phyloP scores from a whole-genome alignment of 148 eudicot species.

The Rhododendron ferrugineum region DNA sequence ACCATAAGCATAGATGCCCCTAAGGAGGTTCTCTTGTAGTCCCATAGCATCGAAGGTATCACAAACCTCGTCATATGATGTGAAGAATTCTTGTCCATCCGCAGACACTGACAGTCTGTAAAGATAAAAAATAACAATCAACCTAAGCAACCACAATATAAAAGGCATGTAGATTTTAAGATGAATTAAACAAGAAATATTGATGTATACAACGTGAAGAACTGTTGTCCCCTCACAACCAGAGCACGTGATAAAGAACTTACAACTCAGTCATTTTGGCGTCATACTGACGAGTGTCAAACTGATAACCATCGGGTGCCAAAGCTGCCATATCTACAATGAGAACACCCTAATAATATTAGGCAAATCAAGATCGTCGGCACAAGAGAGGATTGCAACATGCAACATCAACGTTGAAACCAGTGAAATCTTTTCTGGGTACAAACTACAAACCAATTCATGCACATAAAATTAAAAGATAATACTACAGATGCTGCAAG shows the following conservation, averaged over 20 bases:
- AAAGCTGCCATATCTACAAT: conserved; percentile 29
- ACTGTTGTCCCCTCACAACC: not conserved
- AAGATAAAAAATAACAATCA: not conserved
- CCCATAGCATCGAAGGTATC: conserved; percentile 42
- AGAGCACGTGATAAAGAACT: not conserved
- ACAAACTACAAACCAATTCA: not conserved
- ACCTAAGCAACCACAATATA: not conserved
- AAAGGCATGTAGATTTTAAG: not conserved
- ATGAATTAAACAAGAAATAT: not conserved
- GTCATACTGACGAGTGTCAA: conserved; percentile 27
- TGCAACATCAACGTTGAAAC: not conserved
- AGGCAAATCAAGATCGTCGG: not conserved
- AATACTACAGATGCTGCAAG: not conserved
- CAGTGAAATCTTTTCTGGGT: not conserved
- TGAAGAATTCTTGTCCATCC: conserved; percentile 31
- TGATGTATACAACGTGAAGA: not conserved
- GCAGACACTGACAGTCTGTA: conserved; percentile 17
- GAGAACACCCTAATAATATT: not conserved
- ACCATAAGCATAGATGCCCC: conserved; percentile 44
- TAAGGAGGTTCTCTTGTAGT: conserved; percentile 30
- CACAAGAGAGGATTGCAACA: not conserved
- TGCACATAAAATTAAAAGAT: not conserved
- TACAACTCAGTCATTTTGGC: conserved; percentile 33
- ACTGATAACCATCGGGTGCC: conserved; percentile 26
- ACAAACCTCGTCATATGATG: conserved; percentile 27